Evolutionary conservation across 2,329 filamentous ascomycete genomes (phyloP), one percentile per base, ranked within the genome.

Genomic region (Thelonectria rubi): DNA sequence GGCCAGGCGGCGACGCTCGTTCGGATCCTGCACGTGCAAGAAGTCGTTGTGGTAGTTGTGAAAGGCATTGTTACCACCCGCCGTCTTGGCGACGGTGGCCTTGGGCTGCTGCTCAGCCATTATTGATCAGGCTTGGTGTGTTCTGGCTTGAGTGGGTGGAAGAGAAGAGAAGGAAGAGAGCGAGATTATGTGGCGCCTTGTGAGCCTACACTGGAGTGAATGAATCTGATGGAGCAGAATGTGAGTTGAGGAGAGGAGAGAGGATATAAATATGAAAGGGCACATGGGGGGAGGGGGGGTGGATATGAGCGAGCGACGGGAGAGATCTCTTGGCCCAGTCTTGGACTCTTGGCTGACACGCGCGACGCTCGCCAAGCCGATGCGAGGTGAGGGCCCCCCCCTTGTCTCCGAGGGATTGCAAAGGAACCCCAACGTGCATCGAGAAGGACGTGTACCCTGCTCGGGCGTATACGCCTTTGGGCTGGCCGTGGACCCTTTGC

Each of bases 11-110:
- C 92, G 85, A 58, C 91, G 88, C 82, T 94, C 91, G 68, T 93
- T 92, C 62, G 90, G 86, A 74, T 94, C 90, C 63, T 85, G 80
- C 68, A 90, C 71, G 69, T 86, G 82, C 34, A 79, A 62, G 69
- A 90, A 91, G 76, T 91, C 88, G 73, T 91, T 91, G 80, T 93
- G 84, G 78, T 89, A 93, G 80, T 92, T 92, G 80, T 90, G 88
- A 79, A 90, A 91, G 63, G 89, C 89, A 63, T 83, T 82, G 72
- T 91, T 91, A 68, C 89, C 88, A 62, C 89, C 89, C 0, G 81
- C 72, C 2, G 88, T 91, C 73, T 82, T 84, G 39, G 68, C 60
- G 58, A 68, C 69, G 48, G 50, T 63, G 9, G 66, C 24, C 30
- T 64, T 50, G 4, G 47, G 47, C 32, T n/a, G n/a, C n/a, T n/a